Percentiles rank a stretch among this genome's conserved stretches.
Evolutionary conservation across 805 yeast genomes (phyloP).

Genomic region (Metschnikowia borealis): DNA sequence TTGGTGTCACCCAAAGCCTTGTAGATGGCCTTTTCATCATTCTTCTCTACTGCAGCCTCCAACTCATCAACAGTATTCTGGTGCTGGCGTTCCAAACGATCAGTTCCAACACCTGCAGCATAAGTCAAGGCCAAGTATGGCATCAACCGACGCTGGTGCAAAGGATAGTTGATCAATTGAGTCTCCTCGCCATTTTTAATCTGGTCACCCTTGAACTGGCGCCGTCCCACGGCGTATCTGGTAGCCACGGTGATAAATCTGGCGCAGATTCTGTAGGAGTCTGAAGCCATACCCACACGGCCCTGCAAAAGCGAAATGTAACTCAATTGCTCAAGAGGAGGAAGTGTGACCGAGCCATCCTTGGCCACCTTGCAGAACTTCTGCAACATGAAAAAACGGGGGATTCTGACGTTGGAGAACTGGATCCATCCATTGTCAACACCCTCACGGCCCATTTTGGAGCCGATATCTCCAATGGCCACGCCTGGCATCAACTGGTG

Average conservation of each 20-base stretch:
- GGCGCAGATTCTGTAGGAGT: slow-evolving; percentile 41
- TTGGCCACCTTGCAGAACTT: slow-evolving; percentile 39
- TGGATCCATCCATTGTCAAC: slow-evolving; percentile 49
- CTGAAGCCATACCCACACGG: slow-evolving; percentile 43
- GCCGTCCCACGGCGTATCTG: slow-evolving; percentile 44
- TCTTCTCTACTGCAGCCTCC: slow-evolving; percentile 34
- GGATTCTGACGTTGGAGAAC: slow-evolving; percentile 40
- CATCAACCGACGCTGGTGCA: slow-evolving; percentile 44
- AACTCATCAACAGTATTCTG: slow-evolving; percentile 26
- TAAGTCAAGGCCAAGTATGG: slow-evolving; percentile 42
- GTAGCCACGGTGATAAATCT: slow-evolving; percentile 41
- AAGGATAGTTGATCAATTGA: slow-evolving; percentile 42
- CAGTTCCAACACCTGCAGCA: slow-evolving; percentile 36
- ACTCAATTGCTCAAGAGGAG: slow-evolving; percentile 44
- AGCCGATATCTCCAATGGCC: slow-evolving; percentile 44
- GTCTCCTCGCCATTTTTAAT: slow-evolving; percentile 24
- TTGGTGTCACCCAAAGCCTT: slow-evolving; percentile 36
- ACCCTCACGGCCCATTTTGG: slow-evolving; percentile 49
- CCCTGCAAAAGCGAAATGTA: slow-evolving; percentile 43
- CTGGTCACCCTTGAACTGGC: slow-evolving; percentile 37
- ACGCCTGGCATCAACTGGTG: slow-evolving; percentile 43
- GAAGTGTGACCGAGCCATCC: slow-evolving; percentile 38
- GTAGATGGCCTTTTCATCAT: slow-evolving; percentile 30
- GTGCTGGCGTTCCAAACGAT: slow-evolving; percentile 34
- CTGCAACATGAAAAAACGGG: slow-evolving; percentile 45